Evolutionary conservation across 2,329 filamentous ascomycete genomes (phyloP), one percentile per base, ranked within the genome.

Genomic region (Microascus cirrosus): DNA sequence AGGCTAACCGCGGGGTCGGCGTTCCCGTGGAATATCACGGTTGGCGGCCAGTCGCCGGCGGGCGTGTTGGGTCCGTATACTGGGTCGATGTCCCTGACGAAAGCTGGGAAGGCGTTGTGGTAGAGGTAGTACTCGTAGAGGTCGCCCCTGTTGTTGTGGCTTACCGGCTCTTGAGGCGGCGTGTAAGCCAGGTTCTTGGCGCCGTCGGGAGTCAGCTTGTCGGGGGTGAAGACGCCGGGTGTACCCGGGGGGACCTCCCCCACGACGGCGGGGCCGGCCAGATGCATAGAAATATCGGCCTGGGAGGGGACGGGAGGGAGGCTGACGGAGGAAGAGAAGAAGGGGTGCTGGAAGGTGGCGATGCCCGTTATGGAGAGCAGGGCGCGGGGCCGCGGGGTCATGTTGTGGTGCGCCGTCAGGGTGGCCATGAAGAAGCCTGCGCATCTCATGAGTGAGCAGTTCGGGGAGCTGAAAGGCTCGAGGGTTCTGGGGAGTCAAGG

Each of bases 351-450:
- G 58, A 71, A 71, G 10, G 69, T 70, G 53, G 67, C 64, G 60
- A 73, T 71, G 34, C 70, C 70, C 1, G 64, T 65, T 60, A 71
- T 68, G 59, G 67, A 69, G 34, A 73, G 61, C 25, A 73, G 63
- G 1, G 70, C 69, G 1, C 67, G 13, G 1, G 70, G 70, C 4
- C 65, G 61, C 1, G 67, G 68, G 1, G 59, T 54, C 58, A 63
- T 60, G 51, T 70, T 64, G 53, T 69, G 68, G 53, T 69, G 68
- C 18, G 67, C 67, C 18, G 67, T 58, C 51, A 67, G 59, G 2
- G 61, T 57, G 13, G 68, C 65, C 53, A 67, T 58, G 60, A 73
- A 70, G 61, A 70, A 69, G 28, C 69, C 69, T 69, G 34, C 4
- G n/a, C n/a, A 7, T 7, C 39, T 45, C n/a, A 18, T 45, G 15